Base-by-base conservation (phyloP, 2,329 filamentous ascomycete species). In the Corniculantispora saksenae region DNA sequence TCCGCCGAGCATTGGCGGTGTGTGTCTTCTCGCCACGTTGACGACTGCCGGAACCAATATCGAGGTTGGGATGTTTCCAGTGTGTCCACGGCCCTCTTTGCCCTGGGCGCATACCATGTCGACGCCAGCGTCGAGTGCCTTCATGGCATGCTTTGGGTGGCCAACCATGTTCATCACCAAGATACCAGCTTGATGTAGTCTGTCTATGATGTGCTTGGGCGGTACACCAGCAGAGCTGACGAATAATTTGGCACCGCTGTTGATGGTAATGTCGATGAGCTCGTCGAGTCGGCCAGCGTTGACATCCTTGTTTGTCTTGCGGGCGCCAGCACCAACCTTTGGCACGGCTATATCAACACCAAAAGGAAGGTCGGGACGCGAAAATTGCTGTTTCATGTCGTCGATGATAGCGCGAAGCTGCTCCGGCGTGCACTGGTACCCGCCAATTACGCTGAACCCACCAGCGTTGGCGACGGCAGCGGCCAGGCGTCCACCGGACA, bases 161-260 rank as follows among this genome's bases (percentile, higher is more conserved):
- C 94, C 94, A n/a, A 97, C 93, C 94, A 97, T 97, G 77, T 97
- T 97, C 93, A 97, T 97, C 43, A 97, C 84, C 66, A 96, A 76
- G 45, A 98, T 91, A 0, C 91, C 92, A 0, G 91, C 90, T 8
- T 83, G 82, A 74, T 98, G 94, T 55, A 98, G 82, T 51, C 87
- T 81, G 70, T 92, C 87, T 65, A 97, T 90, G 6, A 93, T 86
- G 66, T 82, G 77, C 53, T 81, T 80, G 0, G 94, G 92, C 19
- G 94, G 94, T 29, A 97, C 90, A 9, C 94, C 94, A 0, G 97
- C 93, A 1, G 94, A 94, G 63, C 84, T 89, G 50, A 97, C 93
- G 74, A 98, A 97, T 54, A 97, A 80, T 73, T 83, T 87, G 12
- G 94, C 93, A 21, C 92, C 91, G 70, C 92, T 91, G 70, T 89